These are phyloP conservation scores for Chaetomiaceae sp. DNA, from an alignment of 2,329 filamentous ascomycete genomes.

Conservation along the genomic window DNA sequence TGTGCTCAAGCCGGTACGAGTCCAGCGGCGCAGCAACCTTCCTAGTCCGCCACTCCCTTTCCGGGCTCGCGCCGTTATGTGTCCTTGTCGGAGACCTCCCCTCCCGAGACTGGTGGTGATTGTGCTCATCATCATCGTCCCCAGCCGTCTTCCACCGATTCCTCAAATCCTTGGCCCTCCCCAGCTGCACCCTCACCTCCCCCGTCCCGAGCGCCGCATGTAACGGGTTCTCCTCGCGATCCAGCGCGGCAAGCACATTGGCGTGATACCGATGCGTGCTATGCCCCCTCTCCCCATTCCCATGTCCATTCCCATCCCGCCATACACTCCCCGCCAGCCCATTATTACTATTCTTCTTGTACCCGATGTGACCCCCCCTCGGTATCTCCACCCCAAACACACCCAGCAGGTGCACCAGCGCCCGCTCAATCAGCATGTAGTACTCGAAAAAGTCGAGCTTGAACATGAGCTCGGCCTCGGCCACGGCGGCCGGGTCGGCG, in stretches of 20 bases:
- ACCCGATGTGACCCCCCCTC: constrained; percentile 19
- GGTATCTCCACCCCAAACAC: constrained; percentile 57
- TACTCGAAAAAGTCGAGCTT: constrained; percentile 76
- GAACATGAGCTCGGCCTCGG: constrained; percentile 64
- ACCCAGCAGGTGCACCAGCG: constrained; percentile 61
- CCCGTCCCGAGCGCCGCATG: constrained; percentile 51
- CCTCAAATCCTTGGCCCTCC: constrained; percentile 63
- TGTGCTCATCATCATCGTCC: constrained; percentile 43
- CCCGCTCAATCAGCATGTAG: constrained; percentile 68
- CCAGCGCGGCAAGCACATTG: constrained; percentile 61
- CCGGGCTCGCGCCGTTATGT: neutral
- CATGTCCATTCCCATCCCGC: neutral
- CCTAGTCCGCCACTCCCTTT: constrained; percentile 1
- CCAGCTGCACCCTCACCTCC: constrained; percentile 54
- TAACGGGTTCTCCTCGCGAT: constrained; percentile 54
- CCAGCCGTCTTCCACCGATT: constrained; percentile 70
- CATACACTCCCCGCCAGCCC: constrained; percentile 11
- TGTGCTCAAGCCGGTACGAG: constrained; percentile 58
- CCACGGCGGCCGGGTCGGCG: constrained; percentile 33
- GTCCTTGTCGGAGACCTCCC: neutral
- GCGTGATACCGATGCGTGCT: constrained; percentile 55
- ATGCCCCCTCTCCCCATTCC: no score
- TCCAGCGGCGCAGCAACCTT: constrained; percentile 40
- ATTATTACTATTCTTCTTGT: constrained; percentile 1
- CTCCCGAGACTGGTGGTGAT: neutral